Base-by-base conservation (phyloP, 1,139 yeast genomes). In the Protomyces arabidopsidicola region DNA sequence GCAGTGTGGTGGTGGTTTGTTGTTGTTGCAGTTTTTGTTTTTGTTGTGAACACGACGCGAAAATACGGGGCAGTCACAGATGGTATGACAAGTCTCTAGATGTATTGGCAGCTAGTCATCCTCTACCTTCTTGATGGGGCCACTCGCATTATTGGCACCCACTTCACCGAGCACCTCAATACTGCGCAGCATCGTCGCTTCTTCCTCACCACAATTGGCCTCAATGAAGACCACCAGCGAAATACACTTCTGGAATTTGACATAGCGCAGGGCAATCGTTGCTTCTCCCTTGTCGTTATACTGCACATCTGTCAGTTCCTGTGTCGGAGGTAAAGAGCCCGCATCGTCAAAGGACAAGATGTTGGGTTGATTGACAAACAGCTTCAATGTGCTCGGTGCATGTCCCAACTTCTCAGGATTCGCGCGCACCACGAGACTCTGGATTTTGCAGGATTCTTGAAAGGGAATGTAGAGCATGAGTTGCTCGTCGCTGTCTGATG, bases 401-500 rank as follows among this genome's bases (percentile, higher is more conserved):
- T 55, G 38, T 14, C 18, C 38, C 18, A 36, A 18, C 9, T 45
- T 18, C 9, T 50, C 66, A 20, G 60, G 51, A 16, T 27, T 18
- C 3, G 39, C 35, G 31, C 62, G 52, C 14, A 64, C 39, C 22
- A 50, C 54, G 18, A 64, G 42, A 14, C 65, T 50, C 36, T 60
- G 65, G 10, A 58, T 55, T 36, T 64, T 64, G 60, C 63, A 61
- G 4, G 55, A 48, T 18, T 60, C 64, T 20, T 55, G 61, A 38
- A 64, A 64, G 2, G 67, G 67, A 6, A 62, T 55, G 53, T 61
- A 66, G 16, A 66, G 39, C 64, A 66, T 58, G 16, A 66, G 58
- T 35, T 66, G 67, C 34, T 66, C 67, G 27, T 66, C 67, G 48
- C 60, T 63, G 45, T 66, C 67, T 4, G 68, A 65, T 42, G 62